Base-by-base conservation (phyloP, 140 eudicot species). In the Cichorium intybus region DNA sequence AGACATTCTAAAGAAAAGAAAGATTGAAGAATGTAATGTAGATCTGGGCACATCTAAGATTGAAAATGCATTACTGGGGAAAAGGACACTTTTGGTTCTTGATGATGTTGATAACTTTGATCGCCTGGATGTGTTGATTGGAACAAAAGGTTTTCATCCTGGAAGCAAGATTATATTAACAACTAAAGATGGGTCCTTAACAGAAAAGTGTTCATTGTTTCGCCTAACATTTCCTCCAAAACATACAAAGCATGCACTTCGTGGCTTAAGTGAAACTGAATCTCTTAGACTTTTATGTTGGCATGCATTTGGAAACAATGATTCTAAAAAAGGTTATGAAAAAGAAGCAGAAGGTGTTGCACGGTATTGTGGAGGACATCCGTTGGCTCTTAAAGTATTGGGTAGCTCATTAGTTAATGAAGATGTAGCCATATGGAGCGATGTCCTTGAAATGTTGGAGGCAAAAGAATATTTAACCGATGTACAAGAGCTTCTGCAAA, bases 111-210 rank as follows among this genome's bases (percentile, higher is more conserved):
- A 60, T 35, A 12, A 60, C 8, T 9, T 16, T 17, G 66, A n/a
- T n/a, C n/a, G n/a, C n/a, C n/a, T n/a, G n/a, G n/a, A n/a, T n/a
- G n/a, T n/a, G n/a, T n/a, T n/a, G n/a, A n/a, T n/a, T n/a, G n/a
- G n/a, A n/a, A n/a, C n/a, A n/a, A n/a, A n/a, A n/a, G n/a, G n/a
- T n/a, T 37, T 60, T 20, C 43, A 3, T 2, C 33, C 17, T 2
- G 50, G 68, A 15, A 62, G 68, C 28, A 62, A 62, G 14, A 62
- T 62, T 22, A 23, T 62, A 9, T 15, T 62, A 11, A 62, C 68
- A 24, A 43, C 68, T 11, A 62, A 51, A 51, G 50, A 45, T n/a
- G 4, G 16, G 5, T 45, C 50, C 6, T 4, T 55, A n/a, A 27
- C 35, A 12, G 34, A 55, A 24, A 24, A n/a, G 6, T 9, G 22